Conservation (phyloP, 2,329 filamentous ascomycete species). For the Xylaria sp. region DNA sequence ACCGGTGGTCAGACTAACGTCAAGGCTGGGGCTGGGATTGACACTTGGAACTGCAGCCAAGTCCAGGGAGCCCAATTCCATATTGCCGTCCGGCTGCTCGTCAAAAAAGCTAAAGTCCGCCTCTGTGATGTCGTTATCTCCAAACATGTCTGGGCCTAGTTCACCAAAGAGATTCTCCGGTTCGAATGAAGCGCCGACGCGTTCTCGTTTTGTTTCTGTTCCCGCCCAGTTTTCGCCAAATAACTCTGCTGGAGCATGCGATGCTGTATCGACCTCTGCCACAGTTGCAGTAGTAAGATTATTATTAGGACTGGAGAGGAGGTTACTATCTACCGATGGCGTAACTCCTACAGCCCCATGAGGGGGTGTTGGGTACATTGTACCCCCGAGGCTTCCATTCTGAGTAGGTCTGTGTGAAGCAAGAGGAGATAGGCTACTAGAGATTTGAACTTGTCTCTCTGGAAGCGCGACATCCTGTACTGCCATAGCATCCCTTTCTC, state of each 20-base stretch:
- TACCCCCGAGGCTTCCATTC: constrained; percentile 56
- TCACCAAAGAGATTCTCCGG: constrained; percentile 74
- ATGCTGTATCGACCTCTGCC: constrained; percentile 54
- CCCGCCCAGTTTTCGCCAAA: constrained; percentile 56
- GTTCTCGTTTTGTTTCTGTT: constrained; percentile 59
- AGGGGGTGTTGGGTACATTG: constrained; percentile 78
- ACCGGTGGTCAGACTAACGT: constrained; percentile 31
- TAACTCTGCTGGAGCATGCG: constrained; percentile 46
- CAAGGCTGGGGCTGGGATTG: constrained; percentile 38
- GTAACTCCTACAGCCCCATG: constrained; percentile 65
- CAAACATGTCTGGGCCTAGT: constrained; percentile 75
- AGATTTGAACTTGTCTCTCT: constrained; percentile 55
- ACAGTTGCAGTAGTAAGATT: constrained; percentile 47
- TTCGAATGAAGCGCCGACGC: constrained; percentile 57
- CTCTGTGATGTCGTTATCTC: constrained; percentile 80
- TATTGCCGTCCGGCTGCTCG: constrained; percentile 60
- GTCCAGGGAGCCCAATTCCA: constrained; percentile 53
- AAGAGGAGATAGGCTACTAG: constrained; percentile 64
- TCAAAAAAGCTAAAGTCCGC: constrained; percentile 89
- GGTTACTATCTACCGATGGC: constrained; percentile 66
- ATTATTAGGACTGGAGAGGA: constrained; percentile 66
- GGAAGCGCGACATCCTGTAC: constrained; percentile 57
- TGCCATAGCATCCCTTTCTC: constrained; percentile 59
- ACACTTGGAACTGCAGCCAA: constrained; percentile 47
- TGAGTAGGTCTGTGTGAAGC: constrained; percentile 62